Conservation (phyloP, 202 grass and related monocot genomes). For the Saccharum hybrid region DNA sequence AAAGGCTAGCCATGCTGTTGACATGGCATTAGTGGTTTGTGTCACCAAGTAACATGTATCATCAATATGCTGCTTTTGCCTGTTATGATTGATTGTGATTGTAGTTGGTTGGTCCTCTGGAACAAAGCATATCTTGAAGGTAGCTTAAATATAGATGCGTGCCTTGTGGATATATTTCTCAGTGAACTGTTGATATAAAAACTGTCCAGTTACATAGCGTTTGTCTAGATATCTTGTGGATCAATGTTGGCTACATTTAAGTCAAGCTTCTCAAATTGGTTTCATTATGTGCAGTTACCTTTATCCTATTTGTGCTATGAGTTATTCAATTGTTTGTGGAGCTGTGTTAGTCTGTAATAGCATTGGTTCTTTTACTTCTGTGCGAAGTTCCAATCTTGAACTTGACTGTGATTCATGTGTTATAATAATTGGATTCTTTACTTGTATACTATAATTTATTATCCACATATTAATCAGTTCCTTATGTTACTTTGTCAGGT, state of each 20-base stretch:
- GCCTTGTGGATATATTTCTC: neutral
- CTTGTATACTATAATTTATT: neutral
- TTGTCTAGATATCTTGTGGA: neutral
- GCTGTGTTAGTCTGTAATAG: neutral
- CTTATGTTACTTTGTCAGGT: constrained; percentile 45
- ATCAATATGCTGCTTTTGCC: constrained; percentile 7
- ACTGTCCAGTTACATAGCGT: neutral
- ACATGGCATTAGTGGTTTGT: neutral
- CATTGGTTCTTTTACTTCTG: neutral
- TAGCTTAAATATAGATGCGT: neutral
- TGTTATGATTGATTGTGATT: constrained; percentile 21
- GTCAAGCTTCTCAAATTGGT: neutral
- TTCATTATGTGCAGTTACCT: constrained; percentile 22
- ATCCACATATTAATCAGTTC: constrained; percentile 11
- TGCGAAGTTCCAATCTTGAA: neutral
- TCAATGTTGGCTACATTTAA: neutral
- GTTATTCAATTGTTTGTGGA: neutral
- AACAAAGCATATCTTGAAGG: constrained; percentile 8
- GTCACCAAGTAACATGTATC: neutral
- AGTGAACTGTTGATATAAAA: neutral
- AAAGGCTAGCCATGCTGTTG: constrained; percentile 7
- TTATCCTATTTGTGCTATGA: neutral
- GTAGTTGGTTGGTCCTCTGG: neutral
- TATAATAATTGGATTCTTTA: neutral
- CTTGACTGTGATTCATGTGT: constrained; percentile 11